These are phyloP conservation scores for Bidens hawaiensis DNA, from an alignment of 140 eudicot genomes.

Conservation along the genomic window DNA sequence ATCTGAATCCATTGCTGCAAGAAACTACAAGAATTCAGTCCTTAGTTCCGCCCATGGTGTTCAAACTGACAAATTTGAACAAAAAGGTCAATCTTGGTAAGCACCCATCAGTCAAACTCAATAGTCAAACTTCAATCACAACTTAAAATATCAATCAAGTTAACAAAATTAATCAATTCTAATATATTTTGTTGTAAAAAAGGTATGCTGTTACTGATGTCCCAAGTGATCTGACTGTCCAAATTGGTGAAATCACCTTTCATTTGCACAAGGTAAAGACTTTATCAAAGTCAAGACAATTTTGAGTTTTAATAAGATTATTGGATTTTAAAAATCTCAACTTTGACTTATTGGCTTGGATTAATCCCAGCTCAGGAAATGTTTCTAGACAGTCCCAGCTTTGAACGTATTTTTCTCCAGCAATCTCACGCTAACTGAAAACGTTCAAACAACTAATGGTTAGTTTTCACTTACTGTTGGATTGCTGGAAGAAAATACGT, in stretches of 20 bases:
- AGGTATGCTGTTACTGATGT: conserved; percentile 89
- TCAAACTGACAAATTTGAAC: conserved; percentile 73
- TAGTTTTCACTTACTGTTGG: too few relatives aligned
- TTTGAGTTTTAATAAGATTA: conserved; percentile 1
- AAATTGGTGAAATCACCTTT: conserved; percentile 74
- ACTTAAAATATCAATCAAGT: background rate
- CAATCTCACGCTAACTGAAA: too few relatives aligned
- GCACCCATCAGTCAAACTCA: conserved; percentile 2
- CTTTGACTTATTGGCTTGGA: too few relatives aligned
- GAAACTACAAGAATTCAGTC: conserved; percentile 59
- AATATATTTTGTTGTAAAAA: background rate
- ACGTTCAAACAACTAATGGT: too few relatives aligned
- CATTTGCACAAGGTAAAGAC: conserved; percentile 79
- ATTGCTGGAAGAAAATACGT: too few relatives aligned
- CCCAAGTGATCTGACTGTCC: conserved; percentile 82
- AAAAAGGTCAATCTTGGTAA: conserved; percentile 88
- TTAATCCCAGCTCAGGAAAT: too few relatives aligned
- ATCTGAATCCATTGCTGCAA: conserved; percentile 45
- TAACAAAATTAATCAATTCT: background rate
- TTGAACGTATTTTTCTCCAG: too few relatives aligned
- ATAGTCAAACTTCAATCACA: too few relatives aligned
- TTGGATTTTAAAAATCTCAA: too few relatives aligned
- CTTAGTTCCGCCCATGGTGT: conserved; percentile 42
- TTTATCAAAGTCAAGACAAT: background rate
- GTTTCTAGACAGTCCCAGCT: too few relatives aligned